Evolutionary conservation across 2,329 filamentous ascomycete species (phyloP), one percentile per base, ranked within the genome.

Genomic region (Clarireedia monteithiana): DNA sequence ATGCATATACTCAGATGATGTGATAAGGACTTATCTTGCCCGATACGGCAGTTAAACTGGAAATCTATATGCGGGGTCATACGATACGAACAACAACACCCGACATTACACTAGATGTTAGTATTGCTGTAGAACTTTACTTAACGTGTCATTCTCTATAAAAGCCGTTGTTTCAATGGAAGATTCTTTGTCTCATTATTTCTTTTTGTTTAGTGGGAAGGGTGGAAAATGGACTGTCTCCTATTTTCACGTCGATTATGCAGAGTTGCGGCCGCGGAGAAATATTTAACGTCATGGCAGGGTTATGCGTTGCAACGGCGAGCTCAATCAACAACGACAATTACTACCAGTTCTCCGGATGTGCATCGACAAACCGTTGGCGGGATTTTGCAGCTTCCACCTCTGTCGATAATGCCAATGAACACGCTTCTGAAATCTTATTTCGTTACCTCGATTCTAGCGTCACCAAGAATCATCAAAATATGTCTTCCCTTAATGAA

Each of bases 351-450:
- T 5, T 55, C 52, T 26, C 9, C 40, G 15, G 46, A 40, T 23
- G 20, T 15, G 5, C 9, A 15, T 23, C 52, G 15, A 20, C 17
- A 3, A 2, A 5, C 20, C 1, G 23, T 12, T 4, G n/a, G n/a
- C 30, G 14, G 17, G 39, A 5, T 10, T 23, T 20, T 40, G 2
- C 17, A 27, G 2, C 45, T 58, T 47, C 52, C 56, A 36, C 56
- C 56, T 9, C 27, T 58, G 44, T 58, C 56, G 12, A 50, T 58
- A 44, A 58, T 58, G 52, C 56, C 56, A n/a, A 55, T 47, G n/a
- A 14, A 20, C 10, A 44, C 48, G n/a, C 40, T 58, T 12, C 40
- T 58, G 1, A 55, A 55, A 3, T 50, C 52, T 4, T 47, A 56
- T 24, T 38, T 58, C 20, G 44, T 58, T 26, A 58, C 56, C 3